Base-by-base conservation (phyloP, 495 filamentous ascomycete species). In the Aspergillus ostianus region DNA sequence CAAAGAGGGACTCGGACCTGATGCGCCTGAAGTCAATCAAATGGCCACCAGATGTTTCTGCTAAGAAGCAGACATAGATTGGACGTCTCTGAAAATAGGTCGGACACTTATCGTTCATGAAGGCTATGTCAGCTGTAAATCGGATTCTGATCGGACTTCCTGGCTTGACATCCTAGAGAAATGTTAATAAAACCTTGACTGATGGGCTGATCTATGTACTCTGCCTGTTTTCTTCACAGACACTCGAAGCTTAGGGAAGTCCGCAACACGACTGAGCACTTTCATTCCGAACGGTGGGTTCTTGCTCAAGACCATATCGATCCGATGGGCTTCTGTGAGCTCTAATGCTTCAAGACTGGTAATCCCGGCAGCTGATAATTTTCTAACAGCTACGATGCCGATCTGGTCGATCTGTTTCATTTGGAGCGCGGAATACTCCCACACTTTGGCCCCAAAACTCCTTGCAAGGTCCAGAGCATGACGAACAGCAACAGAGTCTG, bases 391-490 rank as follows among this genome's bases (percentile, higher is more conserved):
- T 3, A 87, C 91, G 15, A 87, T 78, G 0, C 93, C 95, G 51
- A 96, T 82, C n/a, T 87, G 83, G 4, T 90, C 87, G 9, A 98
- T 81, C 67, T 98, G 94, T 56, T 90, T 92, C 70, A 98, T 83
- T 56, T 97, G 90, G 18, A 87, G 80, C 1, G 91, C 86, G 0
- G 88, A 91, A 36, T 88, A 84, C 60, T 98, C 95, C 95, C 95
- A 98, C 4, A 85, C 88, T 58, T 83, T 85, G 12, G 91, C 92
- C 29, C 83, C 81, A 46, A 98, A 80, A 57, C 90, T 90, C 58
- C 95, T 80, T 7, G 86, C 81, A 19, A 98, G 80, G 66, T 95
- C 90, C 17, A 98, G 77, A 12, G 90, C 89, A 59, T 87, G 88
- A 50, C 82, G 82, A 10, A 83, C 81, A 10, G 85, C 75, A 4